Evolutionary conservation across 768 basidiomycete species (phyloP), one percentile per base, ranked within the genome.

Genomic region (Agaricus blazei): DNA sequence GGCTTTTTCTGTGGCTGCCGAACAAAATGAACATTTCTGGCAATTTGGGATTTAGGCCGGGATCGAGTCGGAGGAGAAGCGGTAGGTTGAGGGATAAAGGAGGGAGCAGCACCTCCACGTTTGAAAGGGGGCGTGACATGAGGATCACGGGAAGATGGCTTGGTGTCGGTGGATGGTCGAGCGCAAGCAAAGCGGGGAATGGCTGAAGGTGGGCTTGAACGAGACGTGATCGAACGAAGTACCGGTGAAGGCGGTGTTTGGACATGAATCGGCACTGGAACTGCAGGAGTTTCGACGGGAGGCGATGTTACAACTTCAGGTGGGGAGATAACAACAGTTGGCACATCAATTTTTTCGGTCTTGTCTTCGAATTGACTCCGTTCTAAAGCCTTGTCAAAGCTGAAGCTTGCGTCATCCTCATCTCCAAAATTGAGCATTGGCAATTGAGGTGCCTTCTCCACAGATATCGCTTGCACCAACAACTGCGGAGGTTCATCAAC

Each of bases 81-180:
- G 40, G 77, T 68, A 7, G 79, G 75, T 56, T 86, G 86, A 43
- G 85, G 84, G 47, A 87, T 85, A 62, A 83, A 83, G 4, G 86
- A 82, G 6, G 79, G 73, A 36, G 70, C 62, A 4, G 65, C 61
- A 15, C 74, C 74, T 5, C 72, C 75, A 54, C 80, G 81, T 67
- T 81, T 84, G 24, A 69, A 71, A 3, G 83, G 79, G 42, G 82
- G 80, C 0, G 82, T 83, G 19, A 72, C 66, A 60, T 75, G 78
- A 4, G 70, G 62, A 63, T 58, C 72, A 24, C 64, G 59, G 23
- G 67, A 60, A 45, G 14, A 59, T 47, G 67, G 50, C 11, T 36
- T 15, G 15, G 51, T 27, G 47, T 41, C 48, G 68, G 64, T 38
- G 72, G 71, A 49, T 71, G 65, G 23, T 70, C 68, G 23, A 64